Percentiles rank a stretch among this genome's conserved stretches.
phyloP scores from a whole-genome alignment of 202 grass and related monocot species.

The Bolboschoenoplectus hybrid region DNA sequence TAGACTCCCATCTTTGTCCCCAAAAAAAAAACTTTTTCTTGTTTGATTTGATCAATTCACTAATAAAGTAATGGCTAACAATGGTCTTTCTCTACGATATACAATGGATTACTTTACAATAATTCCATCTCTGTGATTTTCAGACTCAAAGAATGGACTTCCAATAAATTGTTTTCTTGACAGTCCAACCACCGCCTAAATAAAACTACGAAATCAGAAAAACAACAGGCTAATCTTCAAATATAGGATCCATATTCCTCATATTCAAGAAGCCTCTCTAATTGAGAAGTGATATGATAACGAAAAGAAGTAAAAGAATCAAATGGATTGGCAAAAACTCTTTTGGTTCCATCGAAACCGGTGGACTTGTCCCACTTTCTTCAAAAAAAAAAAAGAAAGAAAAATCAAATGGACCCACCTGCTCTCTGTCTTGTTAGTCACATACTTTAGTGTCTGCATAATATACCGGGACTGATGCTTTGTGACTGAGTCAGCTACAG shows the following conservation, averaged over 20 bases:
- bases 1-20: too few relatives aligned
- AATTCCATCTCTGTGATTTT: not conserved
- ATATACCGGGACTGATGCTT: constrained; percentile 97
- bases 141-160: not conserved
- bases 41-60: constrained; percentile 13
- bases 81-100: not conserved
- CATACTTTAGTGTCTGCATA: constrained; percentile 89
- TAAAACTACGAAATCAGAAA: not conserved
- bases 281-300: not conserved
- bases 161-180: not conserved
- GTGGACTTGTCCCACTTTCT: too few relatives aligned
- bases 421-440: constrained; percentile 74
- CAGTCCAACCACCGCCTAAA: not conserved
- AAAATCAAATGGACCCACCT: constrained; percentile 58
- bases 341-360: too few relatives aligned
- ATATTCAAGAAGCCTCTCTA: not conserved
- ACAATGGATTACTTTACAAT: not conserved
- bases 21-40: not conserved
- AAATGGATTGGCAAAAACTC: constrained; percentile 26
- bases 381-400: too few relatives aligned
- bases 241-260: not conserved
- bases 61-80: not conserved
- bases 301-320: constrained; percentile 17
- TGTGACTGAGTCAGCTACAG: constrained; percentile 79
- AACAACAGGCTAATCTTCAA: not conserved